These are phyloP conservation scores for Conidiobolus incongruus DNA, from an alignment of 371 early-diverging fungal species.

Conservation along the genomic window DNA sequence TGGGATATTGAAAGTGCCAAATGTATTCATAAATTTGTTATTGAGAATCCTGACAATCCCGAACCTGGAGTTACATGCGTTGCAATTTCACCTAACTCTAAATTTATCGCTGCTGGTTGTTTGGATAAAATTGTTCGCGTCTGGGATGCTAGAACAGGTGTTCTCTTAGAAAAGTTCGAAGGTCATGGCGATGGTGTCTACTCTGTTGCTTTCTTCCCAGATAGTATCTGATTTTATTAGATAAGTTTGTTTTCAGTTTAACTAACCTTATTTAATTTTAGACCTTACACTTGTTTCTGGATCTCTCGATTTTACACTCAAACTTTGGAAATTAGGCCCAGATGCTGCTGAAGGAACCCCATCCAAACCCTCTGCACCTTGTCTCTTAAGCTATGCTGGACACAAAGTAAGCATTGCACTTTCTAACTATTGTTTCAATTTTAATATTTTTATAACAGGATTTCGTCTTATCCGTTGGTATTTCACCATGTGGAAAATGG, in stretches of 20 bases:
- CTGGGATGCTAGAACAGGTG: slow-evolving; percentile 72
- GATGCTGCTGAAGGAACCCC: neutral
- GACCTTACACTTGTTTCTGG: slow-evolving; percentile 67
- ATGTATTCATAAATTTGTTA: slow-evolving; percentile 43
- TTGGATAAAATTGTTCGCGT: slow-evolving; percentile 84
- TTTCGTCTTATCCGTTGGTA: slow-evolving; percentile 90
- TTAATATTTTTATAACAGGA: too few relatives aligned
- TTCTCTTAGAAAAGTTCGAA: slow-evolving; percentile 64
- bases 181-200: slow-evolving; percentile 95
- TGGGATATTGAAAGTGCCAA: slow-evolving; percentile 68
- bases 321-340: slow-evolving; percentile 64
- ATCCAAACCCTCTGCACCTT: slow-evolving; percentile 13
- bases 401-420: slow-evolving; percentile 21
- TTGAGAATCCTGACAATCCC: slow-evolving; percentile 61
- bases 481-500: slow-evolving; percentile 80
- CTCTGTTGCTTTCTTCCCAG: slow-evolving; percentile 86
- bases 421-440: neutral
- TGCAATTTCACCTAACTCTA: slow-evolving; percentile 66
- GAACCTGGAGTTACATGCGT: slow-evolving; percentile 91
- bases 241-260: too few relatives aligned
- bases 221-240: slow-evolving; percentile 29
- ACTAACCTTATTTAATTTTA: neutral
- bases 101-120: slow-evolving; percentile 65
- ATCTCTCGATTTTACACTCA: slow-evolving; percentile 85
- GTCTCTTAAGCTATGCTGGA: slow-evolving; percentile 28